Percentiles rank a stretch among this genome's conserved stretches.
Conservation (phyloP, 139 green algal genomes). For the Coelastrella sp. region DNA sequence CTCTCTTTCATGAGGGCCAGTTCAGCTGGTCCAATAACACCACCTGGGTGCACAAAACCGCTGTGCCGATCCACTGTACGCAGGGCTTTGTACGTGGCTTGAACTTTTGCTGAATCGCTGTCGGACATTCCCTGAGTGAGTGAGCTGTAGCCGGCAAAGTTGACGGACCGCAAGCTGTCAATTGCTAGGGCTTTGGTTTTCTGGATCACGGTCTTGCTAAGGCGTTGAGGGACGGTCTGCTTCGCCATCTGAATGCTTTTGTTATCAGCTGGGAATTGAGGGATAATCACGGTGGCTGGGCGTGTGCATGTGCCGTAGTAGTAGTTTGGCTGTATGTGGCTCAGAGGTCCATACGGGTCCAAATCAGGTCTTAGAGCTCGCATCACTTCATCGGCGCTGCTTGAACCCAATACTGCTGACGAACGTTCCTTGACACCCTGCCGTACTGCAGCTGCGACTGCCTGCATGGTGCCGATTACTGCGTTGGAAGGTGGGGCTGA, state of each 20-base stretch:
- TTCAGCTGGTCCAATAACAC: constrained; percentile 16
- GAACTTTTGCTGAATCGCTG: background rate
- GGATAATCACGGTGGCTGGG: background rate
- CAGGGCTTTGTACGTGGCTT: constrained; percentile 27
- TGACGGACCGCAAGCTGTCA: constrained; percentile 2
- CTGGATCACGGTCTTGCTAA: constrained; percentile 1
- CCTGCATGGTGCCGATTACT: background rate
- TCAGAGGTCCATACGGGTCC: background rate
- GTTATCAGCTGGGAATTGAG: background rate
- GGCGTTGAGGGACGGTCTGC: background rate
- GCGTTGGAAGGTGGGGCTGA: background rate
- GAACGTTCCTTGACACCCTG: background rate
- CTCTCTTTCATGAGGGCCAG: constrained; percentile 33
- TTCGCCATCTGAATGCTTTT: background rate
- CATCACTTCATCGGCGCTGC: background rate
- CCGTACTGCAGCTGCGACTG: background rate
- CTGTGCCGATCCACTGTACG: background rate
- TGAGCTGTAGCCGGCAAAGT: background rate
- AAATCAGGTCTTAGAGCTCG: constrained; percentile 3
- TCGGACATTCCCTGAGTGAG: background rate
- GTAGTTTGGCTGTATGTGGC: constrained; percentile 3
- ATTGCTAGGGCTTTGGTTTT: constrained; percentile 21
- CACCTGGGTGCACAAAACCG: constrained; percentile 36
- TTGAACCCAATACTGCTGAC: background rate
- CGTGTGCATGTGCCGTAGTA: constrained; percentile 23